Evolutionary conservation across 2,329 filamentous ascomycete species (phyloP).

Genomic region (Hypoxylon sp.): DNA sequence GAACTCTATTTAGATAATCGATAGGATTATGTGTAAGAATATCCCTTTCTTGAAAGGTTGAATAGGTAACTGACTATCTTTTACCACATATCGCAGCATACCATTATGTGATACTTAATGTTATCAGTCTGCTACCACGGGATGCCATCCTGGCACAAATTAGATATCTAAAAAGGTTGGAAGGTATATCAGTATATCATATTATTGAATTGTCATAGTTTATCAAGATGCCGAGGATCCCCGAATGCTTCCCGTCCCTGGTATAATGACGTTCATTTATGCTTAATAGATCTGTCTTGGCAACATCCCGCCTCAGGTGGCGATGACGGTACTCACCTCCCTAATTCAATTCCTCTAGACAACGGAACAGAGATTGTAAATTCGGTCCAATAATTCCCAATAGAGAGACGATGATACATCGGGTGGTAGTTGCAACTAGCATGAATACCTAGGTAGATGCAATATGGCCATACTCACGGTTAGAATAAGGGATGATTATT

Average conservation of each 20-base stretch:
- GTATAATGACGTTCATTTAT: slow-evolving; percentile 35
- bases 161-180: not conserved
- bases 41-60: too few species aligned
- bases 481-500: not conserved
- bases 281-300: slow-evolving; percentile 38
- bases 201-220: slow-evolving; percentile 19
- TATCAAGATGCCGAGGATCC: slow-evolving; percentile 37
- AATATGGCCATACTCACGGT: not conserved
- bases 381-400: not conserved
- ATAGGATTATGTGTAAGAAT: too few species aligned
- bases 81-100: not conserved
- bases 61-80: not conserved
- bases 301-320: slow-evolving; percentile 22
- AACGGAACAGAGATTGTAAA: not conserved
- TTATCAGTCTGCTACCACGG: not conserved
- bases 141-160: not conserved
- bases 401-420: not conserved
- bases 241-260: slow-evolving; percentile 25
- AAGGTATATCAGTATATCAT: slow-evolving; percentile 19
- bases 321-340: slow-evolving; percentile 7
- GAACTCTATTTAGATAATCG: too few species aligned
- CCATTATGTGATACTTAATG: not conserved
- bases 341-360: slow-evolving; percentile 7
- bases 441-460: not conserved
- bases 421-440: not conserved